A percentile compares a stretch with the other conserved stretches of the same genome.
Conservation (phyloP, 2,329 filamentous ascomycete species). For the Plenodomus biglobosus region DNA sequence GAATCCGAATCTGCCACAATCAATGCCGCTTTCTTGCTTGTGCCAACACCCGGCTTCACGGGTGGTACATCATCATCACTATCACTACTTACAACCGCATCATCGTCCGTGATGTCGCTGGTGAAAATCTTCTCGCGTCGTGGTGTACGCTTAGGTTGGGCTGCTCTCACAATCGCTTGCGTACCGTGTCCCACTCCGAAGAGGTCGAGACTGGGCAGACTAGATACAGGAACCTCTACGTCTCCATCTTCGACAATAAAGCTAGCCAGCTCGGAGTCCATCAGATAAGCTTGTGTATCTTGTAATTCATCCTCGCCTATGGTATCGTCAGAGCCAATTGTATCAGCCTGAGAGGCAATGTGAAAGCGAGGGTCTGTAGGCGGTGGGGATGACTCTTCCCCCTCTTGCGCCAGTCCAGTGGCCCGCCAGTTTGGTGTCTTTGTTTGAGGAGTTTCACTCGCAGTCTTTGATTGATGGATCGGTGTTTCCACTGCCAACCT, state of each 20-base stretch:
- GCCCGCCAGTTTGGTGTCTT: slow-evolving; percentile 30
- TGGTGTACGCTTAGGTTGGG: slow-evolving; percentile 20
- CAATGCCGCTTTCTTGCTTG: slow-evolving; percentile 18
- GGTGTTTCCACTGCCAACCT: slow-evolving; percentile 20
- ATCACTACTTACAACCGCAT: slow-evolving; percentile 40
- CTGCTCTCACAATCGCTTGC: slow-evolving; percentile 35
- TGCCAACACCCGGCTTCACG: slow-evolving; percentile 8
- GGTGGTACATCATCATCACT: slow-evolving; percentile 32
- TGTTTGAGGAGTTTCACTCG: slow-evolving; percentile 15
- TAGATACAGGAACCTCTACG: slow-evolving; percentile 34
- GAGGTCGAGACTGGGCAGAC: slow-evolving; percentile 33
- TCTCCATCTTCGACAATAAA: slow-evolving; percentile 51
- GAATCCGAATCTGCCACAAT: slow-evolving; percentile 21
- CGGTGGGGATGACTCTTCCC: slow-evolving; percentile 40
- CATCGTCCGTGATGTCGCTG: slow-evolving; percentile 38
- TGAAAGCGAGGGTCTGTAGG: slow-evolving; percentile 45
- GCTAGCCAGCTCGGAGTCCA: slow-evolving; percentile 50
- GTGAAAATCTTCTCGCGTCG: slow-evolving; percentile 40
- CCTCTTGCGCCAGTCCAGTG: slow-evolving; percentile 37
- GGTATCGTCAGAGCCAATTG: slow-evolving; percentile 50
- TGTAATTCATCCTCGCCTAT: slow-evolving; percentile 41
- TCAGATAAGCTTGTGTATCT: slow-evolving; percentile 46
- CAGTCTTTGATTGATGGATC: slow-evolving; percentile 11
- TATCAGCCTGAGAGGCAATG: slow-evolving; percentile 42
- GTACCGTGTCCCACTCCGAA: slow-evolving; percentile 36